phyloP scores from a whole-genome alignment of 1,284 basidiomycete species.

The Ustilago lituana region DNA sequence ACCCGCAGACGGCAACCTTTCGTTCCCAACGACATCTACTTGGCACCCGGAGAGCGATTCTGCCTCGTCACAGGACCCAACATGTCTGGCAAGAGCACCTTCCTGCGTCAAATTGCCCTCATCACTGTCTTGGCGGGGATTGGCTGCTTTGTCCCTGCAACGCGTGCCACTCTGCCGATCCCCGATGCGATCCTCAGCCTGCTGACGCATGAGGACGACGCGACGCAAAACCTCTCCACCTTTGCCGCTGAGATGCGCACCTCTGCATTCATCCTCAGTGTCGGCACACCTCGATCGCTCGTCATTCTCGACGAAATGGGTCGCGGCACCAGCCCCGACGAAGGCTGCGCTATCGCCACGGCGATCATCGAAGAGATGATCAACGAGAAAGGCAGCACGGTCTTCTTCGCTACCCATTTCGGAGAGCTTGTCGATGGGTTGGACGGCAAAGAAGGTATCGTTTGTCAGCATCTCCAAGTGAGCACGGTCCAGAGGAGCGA shows the following conservation, averaged over 20 bases:
- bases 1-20: conserved; percentile 20
- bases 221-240: conserved; percentile 69
- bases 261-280: conserved; percentile 70
- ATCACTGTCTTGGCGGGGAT: conserved; percentile 81
- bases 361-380: conserved; percentile 90
- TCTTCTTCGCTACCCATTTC: conserved; percentile 86
- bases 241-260: conserved; percentile 57
- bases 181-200: conserved; percentile 85
- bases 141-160: conserved; percentile 75
- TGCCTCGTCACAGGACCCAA: conserved; percentile 70
- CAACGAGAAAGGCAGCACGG: conserved; percentile 73
- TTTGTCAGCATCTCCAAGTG: conserved; percentile 36
- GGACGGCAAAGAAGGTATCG: conserved; percentile 24
- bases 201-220: conserved; percentile 84
- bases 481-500: conserved; percentile 12
- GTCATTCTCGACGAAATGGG: conserved; percentile 91
- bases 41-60: conserved; percentile 39
- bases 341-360: conserved; percentile 88
- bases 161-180: conserved; percentile 70
- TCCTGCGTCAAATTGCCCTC: conserved; percentile 84
- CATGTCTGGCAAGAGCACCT: conserved; percentile 84
- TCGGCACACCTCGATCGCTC: conserved; percentile 73
- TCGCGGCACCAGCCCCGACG: conserved; percentile 82
- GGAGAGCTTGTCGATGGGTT: conserved; percentile 46
- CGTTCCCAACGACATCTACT: conserved; percentile 39